A percentile compares a stretch with the other conserved stretches of the same genome.
phyloP scores from a whole-genome alignment of 2,329 filamentous ascomycete genomes.

The Dactylellina cionopaga region DNA sequence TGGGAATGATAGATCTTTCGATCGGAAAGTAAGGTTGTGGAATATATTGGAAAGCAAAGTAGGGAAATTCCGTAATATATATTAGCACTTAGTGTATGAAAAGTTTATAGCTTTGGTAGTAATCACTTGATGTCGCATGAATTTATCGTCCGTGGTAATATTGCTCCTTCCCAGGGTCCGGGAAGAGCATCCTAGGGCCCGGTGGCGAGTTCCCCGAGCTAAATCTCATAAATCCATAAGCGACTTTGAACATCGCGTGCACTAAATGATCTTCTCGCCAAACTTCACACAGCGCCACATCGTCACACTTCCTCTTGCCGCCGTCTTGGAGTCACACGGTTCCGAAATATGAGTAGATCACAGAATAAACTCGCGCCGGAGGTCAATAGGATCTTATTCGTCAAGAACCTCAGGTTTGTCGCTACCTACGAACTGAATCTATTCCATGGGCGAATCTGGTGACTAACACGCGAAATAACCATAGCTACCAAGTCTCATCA shows the following conservation, averaged over 20 bases:
- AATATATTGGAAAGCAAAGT: neutral
- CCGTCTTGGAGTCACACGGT: conserved; percentile 1
- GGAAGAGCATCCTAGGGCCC: neutral
- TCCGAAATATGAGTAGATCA: conserved; percentile 86
- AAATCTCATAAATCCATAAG: conserved; percentile 22
- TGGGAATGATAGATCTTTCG: conserved; percentile 82
- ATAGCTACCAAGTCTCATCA: conserved; percentile 96
- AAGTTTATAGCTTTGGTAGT: conserved; percentile 36
- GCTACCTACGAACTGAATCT: neutral
- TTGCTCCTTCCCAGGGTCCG: neutral
- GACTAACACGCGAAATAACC: conserved; percentile 67
- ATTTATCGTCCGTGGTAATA: neutral
- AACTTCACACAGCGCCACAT: conserved; percentile 9
- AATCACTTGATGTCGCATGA: conserved; percentile 14
- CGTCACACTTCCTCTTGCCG: neutral
- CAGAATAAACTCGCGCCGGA: conserved; percentile 94
- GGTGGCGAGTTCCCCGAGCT: conserved; percentile 7
- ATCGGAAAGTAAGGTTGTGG: conserved; percentile 70
- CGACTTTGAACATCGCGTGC: conserved; percentile 39
- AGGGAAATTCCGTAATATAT: conserved; percentile 4
- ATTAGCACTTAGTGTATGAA: conserved; percentile 29
- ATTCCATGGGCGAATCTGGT: neutral
- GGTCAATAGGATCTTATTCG: conserved; percentile 99
- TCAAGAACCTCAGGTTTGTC: conserved; percentile 95
- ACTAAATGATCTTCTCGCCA: conserved; percentile 11